These are phyloP conservation scores for Colletotrichum musae DNA, from an alignment of 2,329 filamentous ascomycete species.

Conservation along the genomic window DNA sequence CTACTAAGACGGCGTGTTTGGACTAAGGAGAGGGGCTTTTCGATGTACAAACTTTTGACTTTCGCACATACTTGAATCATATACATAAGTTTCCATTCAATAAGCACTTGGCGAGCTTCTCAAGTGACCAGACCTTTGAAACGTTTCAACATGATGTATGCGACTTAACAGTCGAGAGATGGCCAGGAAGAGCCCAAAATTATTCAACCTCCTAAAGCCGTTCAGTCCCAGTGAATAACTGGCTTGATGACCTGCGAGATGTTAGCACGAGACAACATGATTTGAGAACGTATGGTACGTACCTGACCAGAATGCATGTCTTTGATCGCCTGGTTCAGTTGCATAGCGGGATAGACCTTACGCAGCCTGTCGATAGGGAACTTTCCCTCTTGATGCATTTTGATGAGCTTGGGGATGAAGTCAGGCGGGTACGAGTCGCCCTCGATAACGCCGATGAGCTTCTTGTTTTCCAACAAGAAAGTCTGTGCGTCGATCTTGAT, in stretches of 20 bases:
- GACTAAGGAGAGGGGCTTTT: no score
- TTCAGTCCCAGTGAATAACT: conserved; percentile 19
- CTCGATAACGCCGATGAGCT: conserved; percentile 26
- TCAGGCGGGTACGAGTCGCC: conserved; percentile 23
- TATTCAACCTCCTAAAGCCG: background rate
- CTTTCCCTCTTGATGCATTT: conserved; percentile 31
- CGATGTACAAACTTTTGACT: no score
- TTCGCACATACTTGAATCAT: no score
- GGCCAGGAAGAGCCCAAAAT: background rate
- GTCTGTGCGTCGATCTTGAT: conserved; percentile 34
- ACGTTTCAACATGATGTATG: no score
- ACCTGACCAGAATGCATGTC: conserved; percentile 29
- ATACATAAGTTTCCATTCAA: no score
- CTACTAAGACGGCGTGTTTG: conserved; percentile 41
- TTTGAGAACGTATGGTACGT: background rate
- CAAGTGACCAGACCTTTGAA: no score
- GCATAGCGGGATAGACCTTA: conserved; percentile 7
- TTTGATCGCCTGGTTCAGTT: conserved; percentile 33
- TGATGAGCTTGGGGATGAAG: conserved; percentile 26
- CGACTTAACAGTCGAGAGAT: background rate
- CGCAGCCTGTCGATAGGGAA: conserved; percentile 28
- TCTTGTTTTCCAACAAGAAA: conserved; percentile 29
- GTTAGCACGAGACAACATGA: background rate
- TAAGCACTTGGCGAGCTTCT: no score
- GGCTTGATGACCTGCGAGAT: conserved; percentile 23